phyloP scores from a whole-genome alignment of 768 basidiomycete species.

The Holtermannia corniformis region DNA sequence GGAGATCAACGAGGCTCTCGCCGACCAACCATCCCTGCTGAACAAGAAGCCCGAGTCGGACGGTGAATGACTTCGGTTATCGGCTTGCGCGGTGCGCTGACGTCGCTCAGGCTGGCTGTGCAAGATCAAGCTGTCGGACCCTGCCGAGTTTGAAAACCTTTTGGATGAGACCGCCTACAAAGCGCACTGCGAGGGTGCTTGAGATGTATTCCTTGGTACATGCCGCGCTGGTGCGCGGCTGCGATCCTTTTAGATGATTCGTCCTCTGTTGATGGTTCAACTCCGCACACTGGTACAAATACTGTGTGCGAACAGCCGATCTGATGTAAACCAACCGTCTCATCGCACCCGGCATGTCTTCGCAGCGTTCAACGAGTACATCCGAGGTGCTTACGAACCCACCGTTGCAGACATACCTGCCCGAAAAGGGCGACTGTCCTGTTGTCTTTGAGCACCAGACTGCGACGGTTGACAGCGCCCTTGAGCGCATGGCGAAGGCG shows the following conservation, averaged over 20 bases:
- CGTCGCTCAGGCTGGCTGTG: conserved; percentile 80
- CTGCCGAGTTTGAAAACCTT: conserved; percentile 67
- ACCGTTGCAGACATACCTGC: too few species aligned
- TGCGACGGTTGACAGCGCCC: too few species aligned
- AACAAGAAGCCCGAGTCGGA: conserved; percentile 79
- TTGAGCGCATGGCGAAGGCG: too few species aligned
- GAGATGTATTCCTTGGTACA: background rate
- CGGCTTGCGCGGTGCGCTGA: background rate
- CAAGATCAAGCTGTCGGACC: conserved; percentile 74
- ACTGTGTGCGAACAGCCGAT: too few species aligned
- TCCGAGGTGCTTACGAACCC: too few species aligned
- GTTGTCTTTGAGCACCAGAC: too few species aligned
- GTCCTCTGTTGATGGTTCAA: too few species aligned
- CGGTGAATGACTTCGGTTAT: conserved; percentile 48
- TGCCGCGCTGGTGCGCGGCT: background rate
- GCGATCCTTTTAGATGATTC: background rate
- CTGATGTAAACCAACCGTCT: too few species aligned
- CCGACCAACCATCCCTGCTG: conserved; percentile 61
- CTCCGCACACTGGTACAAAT: too few species aligned
- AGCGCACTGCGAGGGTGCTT: conserved; percentile 48
- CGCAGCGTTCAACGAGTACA: too few species aligned
- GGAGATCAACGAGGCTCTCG: conserved; percentile 66
- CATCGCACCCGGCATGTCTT: too few species aligned
- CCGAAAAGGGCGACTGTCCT: too few species aligned
- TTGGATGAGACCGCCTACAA: conserved; percentile 70